A percentile compares a stretch with the other conserved stretches of the same genome.
phyloP scores from a whole-genome alignment of 306 rosid species.

The Canavalia ensiformis region DNA sequence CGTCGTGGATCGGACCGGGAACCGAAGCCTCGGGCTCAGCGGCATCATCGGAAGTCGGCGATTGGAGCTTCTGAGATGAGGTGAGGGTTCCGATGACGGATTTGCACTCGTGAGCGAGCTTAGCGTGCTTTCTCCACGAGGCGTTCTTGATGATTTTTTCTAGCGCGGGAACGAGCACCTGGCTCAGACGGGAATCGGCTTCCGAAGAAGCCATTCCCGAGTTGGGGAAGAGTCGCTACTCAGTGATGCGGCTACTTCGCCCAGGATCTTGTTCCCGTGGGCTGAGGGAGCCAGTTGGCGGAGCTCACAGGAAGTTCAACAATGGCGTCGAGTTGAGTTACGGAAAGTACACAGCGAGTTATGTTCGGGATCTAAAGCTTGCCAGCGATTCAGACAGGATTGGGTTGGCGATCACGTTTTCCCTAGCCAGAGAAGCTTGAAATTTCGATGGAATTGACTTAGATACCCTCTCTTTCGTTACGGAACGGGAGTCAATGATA shows the following conservation, averaged over 20 bases:
- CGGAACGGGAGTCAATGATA: not conserved
- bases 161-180: conserved; percentile 82
- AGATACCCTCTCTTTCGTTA: not conserved
- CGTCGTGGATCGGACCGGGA: conserved; percentile 86
- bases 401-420: not conserved
- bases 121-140: conserved; percentile 95
- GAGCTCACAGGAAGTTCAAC: conserved; percentile 20
- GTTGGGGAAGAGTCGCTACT: conserved; percentile 50
- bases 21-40: conserved; percentile 54
- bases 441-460: not conserved
- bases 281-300: conserved; percentile 9
- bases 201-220: conserved; percentile 99
- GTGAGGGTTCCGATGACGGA: conserved; percentile 76
- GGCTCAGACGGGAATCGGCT: conserved; percentile 98
- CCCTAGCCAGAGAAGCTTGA: not conserved
- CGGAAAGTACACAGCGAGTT: conserved; percentile 1
- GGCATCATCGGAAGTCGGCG: conserved; percentile 45
- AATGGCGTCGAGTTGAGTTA: conserved; percentile 52
- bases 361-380: conserved; percentile 41
- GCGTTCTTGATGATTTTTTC: conserved; percentile 93
- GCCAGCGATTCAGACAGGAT: not conserved
- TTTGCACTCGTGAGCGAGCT: conserved; percentile 91
- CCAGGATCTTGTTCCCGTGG: conserved; percentile 45
- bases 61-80: conserved; percentile 51
- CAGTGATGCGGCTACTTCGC: conserved; percentile 24